Base-by-base conservation (phyloP, 352 stramenopile genomes). In the Thraustochytrium sp. region DNA sequence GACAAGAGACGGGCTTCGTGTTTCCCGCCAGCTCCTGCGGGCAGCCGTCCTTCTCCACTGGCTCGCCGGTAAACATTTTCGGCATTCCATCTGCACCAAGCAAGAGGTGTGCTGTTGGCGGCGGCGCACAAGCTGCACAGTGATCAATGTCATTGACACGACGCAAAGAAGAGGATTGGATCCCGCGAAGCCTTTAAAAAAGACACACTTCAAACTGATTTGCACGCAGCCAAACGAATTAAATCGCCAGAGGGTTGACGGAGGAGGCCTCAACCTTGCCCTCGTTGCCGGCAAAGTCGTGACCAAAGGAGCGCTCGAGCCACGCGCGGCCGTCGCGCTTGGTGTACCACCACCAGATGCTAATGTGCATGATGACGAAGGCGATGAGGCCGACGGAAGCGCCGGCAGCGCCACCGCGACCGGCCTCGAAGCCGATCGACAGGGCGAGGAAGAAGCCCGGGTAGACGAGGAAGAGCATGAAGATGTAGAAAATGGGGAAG, bases 401-500 rank as follows among this genome's bases (percentile, higher is more conserved):
- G 46, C 62, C 62, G 18, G 38, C 62, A 3, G 53, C 8, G 46
- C 62, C 62, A 75, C 16, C 38, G 11, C 18, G 13, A 11, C 38
- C 46, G 54, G 18, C 53, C 23, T 51, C 38, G 16, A 75, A 8
- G 37, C 46, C 72, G 16, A 80, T 31, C 21, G 38, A 73, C 21
- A 80, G 9, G 54, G 3, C 46, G 16, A 80, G 37, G 42, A 80
- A 68, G 34, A 53, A 46, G 34, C 49, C 49, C 21, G 72, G 72
- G 54, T 80, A 80, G 5, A 80, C 26, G 5, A 80, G 42, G 78
- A 92, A 93, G 16, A 89, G 78, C n/a, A 90, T 59, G 63, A 85
- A 42, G 49, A 93, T 88, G 83, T 92, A 93, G 29, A 91, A 37
- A 29, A 89, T 68, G 31, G 90, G 89, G 63, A 93, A 88, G n/a